These are phyloP conservation scores for Scutellaria minor DNA, from an alignment of 257 asterid species.

Conservation along the genomic window DNA sequence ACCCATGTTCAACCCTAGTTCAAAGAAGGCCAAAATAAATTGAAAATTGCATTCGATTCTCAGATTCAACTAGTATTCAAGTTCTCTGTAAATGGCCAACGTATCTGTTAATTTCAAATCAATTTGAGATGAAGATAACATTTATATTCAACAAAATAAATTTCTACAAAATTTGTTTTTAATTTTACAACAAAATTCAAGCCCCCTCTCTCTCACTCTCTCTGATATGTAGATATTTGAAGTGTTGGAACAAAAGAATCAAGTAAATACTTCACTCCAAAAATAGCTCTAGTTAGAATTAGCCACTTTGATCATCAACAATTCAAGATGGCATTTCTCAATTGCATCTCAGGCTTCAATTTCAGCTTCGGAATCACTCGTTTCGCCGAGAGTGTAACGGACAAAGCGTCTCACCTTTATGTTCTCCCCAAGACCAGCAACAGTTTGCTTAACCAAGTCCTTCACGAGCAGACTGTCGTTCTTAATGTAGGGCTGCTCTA, in stretches of 20 bases:
- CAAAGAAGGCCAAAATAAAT: too few relatives aligned
- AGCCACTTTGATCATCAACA: neutral
- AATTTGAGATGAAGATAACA: too few relatives aligned
- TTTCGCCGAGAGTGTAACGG: conserved; percentile 84
- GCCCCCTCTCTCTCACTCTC: conserved; percentile 8
- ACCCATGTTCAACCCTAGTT: too few relatives aligned
- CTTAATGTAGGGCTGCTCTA: conserved; percentile 83
- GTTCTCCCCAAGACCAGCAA: conserved; percentile 92
- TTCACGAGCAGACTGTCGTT: conserved; percentile 74
- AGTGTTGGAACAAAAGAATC: neutral
- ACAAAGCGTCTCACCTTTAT: conserved; percentile 81
- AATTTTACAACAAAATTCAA: conserved; percentile 15
- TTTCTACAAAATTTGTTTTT: conserved; percentile 31
- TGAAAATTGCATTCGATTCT: too few relatives aligned
- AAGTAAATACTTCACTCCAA: conserved; percentile 18
- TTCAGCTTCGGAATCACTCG: conserved; percentile 36
- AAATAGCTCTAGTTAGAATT: neutral
- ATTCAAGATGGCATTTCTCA: neutral
- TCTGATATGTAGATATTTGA: conserved; percentile 22
- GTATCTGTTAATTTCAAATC: too few relatives aligned
- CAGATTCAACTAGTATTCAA: too few relatives aligned
- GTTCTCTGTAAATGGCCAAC: too few relatives aligned
- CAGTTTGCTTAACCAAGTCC: conserved; percentile 92
- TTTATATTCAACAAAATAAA: neutral
- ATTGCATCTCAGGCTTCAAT: conserved; percentile 36